Percentiles rank a stretch among this genome's conserved stretches.
Conservation (phyloP, 169 alveolate species). For the Nephromyces sp. region DNA sequence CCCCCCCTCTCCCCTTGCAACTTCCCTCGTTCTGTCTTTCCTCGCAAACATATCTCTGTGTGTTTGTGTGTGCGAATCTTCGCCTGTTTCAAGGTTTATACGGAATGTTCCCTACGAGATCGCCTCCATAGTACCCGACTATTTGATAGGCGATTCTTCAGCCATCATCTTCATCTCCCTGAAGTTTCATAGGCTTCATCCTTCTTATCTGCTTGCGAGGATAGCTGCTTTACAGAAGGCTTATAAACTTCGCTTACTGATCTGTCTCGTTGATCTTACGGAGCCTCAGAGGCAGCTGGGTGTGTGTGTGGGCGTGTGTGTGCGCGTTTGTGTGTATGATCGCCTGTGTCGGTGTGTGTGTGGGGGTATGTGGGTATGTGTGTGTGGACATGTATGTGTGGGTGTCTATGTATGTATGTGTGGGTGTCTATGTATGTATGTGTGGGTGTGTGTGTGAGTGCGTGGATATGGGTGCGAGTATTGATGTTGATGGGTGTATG, state of each 20-base stretch:
- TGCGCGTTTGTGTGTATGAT: too few species aligned
- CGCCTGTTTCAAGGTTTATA: conserved; percentile 1
- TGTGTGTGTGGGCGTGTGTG: too few species aligned
- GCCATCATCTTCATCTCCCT: conserved; percentile 37
- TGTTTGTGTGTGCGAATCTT: neutral
- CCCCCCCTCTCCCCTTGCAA: too few species aligned
- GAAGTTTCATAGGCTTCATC: conserved; percentile 35
- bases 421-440: too few species aligned
- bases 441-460: too few species aligned
- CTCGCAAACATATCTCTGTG: neutral
- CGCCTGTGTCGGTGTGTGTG: too few species aligned
- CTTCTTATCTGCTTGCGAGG: conserved; percentile 20
- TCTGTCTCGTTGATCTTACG: conserved; percentile 30
- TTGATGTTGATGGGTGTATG: too few species aligned
- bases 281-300: neutral
- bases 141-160: conserved; percentile 28
- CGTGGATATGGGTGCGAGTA: too few species aligned
- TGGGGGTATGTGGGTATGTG: too few species aligned
- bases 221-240: conserved; percentile 20
- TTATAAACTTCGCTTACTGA: conserved; percentile 12
- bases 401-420: too few species aligned
- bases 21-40: too few species aligned
- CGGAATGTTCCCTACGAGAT: conserved; percentile 21
- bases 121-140: conserved; percentile 30
- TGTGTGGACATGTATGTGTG: too few species aligned